Evolutionary conservation across 164 flowering plant genomes (phyloP).

Genomic region (Cinnamomum chago): DNA sequence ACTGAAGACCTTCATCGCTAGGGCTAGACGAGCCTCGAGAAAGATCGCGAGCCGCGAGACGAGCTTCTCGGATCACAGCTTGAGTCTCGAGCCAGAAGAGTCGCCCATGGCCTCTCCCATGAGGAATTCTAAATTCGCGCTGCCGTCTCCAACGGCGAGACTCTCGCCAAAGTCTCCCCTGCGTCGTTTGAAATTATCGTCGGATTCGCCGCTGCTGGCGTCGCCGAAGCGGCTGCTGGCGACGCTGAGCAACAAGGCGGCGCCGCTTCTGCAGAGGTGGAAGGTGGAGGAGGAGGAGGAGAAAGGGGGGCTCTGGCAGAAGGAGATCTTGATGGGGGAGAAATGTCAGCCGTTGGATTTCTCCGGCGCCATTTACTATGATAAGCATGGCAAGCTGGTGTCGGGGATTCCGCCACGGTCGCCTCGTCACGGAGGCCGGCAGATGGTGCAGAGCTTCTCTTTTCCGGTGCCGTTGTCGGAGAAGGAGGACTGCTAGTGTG

Average conservation of each 20-base stretch:
- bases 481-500: background rate
- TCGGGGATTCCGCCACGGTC: conserved; percentile 42
- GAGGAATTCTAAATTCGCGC: too few relatives aligned
- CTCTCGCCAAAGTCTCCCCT: background rate
- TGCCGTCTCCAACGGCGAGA: too few relatives aligned
- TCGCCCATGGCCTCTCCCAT: too few relatives aligned
- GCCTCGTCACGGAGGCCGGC: conserved; percentile 23
- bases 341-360: conserved; percentile 73
- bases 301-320: conserved; percentile 57
- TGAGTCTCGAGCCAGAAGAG: too few relatives aligned
- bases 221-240: conserved; percentile 40
- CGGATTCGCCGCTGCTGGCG: conserved; percentile 18
- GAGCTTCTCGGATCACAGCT: background rate
- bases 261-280: conserved; percentile 19
- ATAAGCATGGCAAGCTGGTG: conserved; percentile 43
- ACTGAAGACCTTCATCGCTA: conserved; percentile 33
- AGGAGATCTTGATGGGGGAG: conserved; percentile 67
- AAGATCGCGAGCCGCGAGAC: conserved; percentile 11
- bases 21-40: conserved; percentile 19
- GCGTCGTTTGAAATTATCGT: background rate
- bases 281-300: conserved; percentile 20
- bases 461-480: conserved; percentile 14
- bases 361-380: conserved; percentile 70
- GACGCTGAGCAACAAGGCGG: conserved; percentile 45
- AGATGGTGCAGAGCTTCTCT: conserved; percentile 9